phyloP scores from a whole-genome alignment of 495 filamentous ascomycete species.

The Penicillium cosmopolitanum region DNA sequence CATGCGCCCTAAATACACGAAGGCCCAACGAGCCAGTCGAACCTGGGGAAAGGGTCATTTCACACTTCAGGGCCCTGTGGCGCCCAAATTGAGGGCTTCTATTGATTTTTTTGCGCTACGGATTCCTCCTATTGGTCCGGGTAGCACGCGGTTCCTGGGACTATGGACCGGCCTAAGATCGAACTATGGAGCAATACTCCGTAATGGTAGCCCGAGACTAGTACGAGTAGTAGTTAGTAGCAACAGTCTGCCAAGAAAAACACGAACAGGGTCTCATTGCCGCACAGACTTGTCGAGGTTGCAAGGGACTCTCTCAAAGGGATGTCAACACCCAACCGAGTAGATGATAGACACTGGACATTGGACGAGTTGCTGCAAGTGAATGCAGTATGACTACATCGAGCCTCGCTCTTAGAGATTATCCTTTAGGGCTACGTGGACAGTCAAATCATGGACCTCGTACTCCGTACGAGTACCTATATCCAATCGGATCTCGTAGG shows the following conservation, averaged over 20 bases:
- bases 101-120: conserved; percentile 11
- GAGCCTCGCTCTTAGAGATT: neutral
- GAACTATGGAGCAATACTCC: conserved; percentile 23
- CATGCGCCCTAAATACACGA: conserved; percentile 29
- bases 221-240: neutral
- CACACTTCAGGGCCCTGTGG: conserved; percentile 6
- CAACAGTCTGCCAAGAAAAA: conserved; percentile 5
- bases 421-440: neutral
- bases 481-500: neutral
- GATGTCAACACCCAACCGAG: conserved; percentile 1
- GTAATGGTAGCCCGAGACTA: conserved; percentile 11
- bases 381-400: neutral
- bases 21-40: conserved; percentile 7
- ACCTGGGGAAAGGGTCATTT: conserved; percentile 22
- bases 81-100: conserved; percentile 18
- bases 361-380: neutral
- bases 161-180: conserved; percentile 26
- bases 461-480: neutral
- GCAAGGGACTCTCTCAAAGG: conserved; percentile 10
- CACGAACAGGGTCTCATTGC: conserved; percentile 11
- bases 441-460: neutral
- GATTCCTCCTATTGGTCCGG: conserved; percentile 17
- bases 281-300: conserved; percentile 14
- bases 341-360: neutral
- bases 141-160: conserved; percentile 17